phyloP scores from a whole-genome alignment of 352 stramenopile species.

The Phytophthora constricta region DNA sequence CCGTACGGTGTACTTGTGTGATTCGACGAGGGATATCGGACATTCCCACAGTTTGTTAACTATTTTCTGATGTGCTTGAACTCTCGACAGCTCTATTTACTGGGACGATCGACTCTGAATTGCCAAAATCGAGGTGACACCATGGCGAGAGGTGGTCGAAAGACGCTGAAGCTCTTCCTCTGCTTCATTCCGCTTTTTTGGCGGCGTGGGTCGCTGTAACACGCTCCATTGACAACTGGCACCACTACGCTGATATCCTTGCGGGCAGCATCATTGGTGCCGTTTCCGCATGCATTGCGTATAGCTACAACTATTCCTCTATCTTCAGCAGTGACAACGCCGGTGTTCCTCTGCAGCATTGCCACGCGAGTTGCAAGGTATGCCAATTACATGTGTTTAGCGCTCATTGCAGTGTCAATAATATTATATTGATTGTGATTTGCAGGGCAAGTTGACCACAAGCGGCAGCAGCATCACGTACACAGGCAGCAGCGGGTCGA shows the following conservation, averaged over 20 bases:
- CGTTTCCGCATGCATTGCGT: slow-evolving; percentile 55
- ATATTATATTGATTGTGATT: neutral
- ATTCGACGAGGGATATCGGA: no score
- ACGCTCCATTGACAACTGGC: slow-evolving; percentile 87
- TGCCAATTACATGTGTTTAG: neutral
- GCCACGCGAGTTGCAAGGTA: slow-evolving; percentile 51
- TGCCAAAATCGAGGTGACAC: slow-evolving; percentile 64
- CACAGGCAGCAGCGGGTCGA: slow-evolving; percentile 25
- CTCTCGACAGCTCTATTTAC: slow-evolving; percentile 67
- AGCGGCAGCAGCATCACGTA: slow-evolving; percentile 34
- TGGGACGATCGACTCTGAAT: slow-evolving; percentile 74
- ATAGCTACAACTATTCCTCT: slow-evolving; percentile 76
- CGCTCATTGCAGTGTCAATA: slow-evolving; percentile 1
- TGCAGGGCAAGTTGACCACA: slow-evolving; percentile 21
- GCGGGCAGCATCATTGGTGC: slow-evolving; percentile 73
- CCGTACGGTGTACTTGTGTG: no score
- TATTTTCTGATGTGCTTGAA: neutral
- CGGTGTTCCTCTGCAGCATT: slow-evolving; percentile 59
- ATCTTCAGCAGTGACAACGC: slow-evolving; percentile 67
- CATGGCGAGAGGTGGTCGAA: slow-evolving; percentile 59
- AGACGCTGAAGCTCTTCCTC: slow-evolving; percentile 78
- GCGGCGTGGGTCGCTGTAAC: slow-evolving; percentile 81
- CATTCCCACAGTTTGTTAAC: no score
- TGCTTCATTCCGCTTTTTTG: slow-evolving; percentile 73
- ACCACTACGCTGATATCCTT: slow-evolving; percentile 80